A percentile compares a stretch with the other conserved stretches of the same genome.
Conservation (phyloP, 805 yeast species). For the Kluyveromyces wickerhamii region DNA sequence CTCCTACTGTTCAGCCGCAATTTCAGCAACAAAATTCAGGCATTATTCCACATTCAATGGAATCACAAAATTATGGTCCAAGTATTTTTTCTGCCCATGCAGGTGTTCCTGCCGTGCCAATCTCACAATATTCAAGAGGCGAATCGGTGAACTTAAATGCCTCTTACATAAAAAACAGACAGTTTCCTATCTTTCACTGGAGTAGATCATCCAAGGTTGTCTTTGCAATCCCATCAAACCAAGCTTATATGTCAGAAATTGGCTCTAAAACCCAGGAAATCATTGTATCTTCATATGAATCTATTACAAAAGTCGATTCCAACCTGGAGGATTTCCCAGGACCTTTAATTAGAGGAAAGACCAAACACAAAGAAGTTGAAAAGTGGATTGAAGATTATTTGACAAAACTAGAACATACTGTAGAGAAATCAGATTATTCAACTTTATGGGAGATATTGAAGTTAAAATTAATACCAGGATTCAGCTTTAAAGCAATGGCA, state of each 20-base stretch:
- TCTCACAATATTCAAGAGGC: not conserved
- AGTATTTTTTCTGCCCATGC: no score
- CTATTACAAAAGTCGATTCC: conserved; percentile 28
- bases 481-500: conserved; percentile 30
- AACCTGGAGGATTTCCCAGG: conserved; percentile 32
- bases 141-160: not conserved
- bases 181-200: conserved; percentile 75
- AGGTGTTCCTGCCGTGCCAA: no score
- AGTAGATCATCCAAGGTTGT: conserved; percentile 39
- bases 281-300: conserved; percentile 30
- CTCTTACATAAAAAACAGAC: conserved; percentile 39
- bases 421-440: conserved; percentile 14
- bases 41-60: no score
- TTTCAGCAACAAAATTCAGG: conserved; percentile 13
- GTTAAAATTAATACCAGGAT: conserved; percentile 18
- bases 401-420: conserved; percentile 15
- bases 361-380: conserved; percentile 59
- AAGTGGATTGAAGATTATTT: conserved; percentile 50
- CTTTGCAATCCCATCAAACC: conserved; percentile 35
- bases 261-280: conserved; percentile 19
- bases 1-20: conserved; percentile 32
- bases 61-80: no score
- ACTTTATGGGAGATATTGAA: conserved; percentile 21
- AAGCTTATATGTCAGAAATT: conserved; percentile 8
- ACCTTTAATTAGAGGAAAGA: conserved; percentile 48